Conservation (phyloP, 2,329 filamentous ascomycete species). For the Fusarium oxysporum region DNA sequence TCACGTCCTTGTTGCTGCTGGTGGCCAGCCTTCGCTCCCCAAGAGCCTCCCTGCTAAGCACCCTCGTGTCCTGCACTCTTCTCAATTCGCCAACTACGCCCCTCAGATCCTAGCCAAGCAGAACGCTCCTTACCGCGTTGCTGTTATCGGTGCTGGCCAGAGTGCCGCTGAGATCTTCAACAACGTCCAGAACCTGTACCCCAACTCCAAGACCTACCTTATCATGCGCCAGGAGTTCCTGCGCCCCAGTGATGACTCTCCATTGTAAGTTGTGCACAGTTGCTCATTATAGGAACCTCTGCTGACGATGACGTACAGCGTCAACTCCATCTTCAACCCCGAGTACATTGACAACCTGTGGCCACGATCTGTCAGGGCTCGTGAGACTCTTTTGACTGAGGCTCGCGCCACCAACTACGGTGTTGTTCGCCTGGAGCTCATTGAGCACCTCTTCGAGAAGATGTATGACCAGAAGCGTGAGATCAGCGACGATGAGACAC, state of each 20-base stretch:
- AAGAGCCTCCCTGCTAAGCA: constrained; percentile 75
- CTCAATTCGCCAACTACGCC: constrained; percentile 78
- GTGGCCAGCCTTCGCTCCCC: constrained; percentile 76
- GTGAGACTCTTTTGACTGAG: constrained; percentile 69
- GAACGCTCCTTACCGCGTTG: constrained; percentile 75
- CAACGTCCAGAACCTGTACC: constrained; percentile 84
- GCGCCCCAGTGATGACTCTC: constrained; percentile 92
- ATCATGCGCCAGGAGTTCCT: constrained; percentile 87
- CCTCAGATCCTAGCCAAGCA: constrained; percentile 68
- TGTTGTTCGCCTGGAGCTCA: constrained; percentile 89
- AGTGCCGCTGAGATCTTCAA: constrained; percentile 96
- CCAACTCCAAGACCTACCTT: constrained; percentile 80
- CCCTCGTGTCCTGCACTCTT: constrained; percentile 86
- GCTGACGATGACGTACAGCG: constrained; percentile 63
- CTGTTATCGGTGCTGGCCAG: constrained; percentile 89
- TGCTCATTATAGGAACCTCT: background rate
- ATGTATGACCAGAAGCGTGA: constrained; percentile 87
- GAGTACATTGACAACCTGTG: constrained; percentile 83
- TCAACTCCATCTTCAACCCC: constrained; percentile 97
- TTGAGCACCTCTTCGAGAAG: constrained; percentile 87
- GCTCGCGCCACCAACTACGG: constrained; percentile 93
- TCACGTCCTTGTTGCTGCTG: constrained; percentile 72
- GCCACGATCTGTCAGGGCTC: constrained; percentile 71
- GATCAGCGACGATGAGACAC: constrained; percentile 72
- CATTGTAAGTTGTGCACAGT: constrained; percentile 74